A percentile compares a stretch with the other conserved stretches of the same genome.
phyloP scores from a whole-genome alignment of 441 rosid genomes.

The Jatropha multifida region DNA sequence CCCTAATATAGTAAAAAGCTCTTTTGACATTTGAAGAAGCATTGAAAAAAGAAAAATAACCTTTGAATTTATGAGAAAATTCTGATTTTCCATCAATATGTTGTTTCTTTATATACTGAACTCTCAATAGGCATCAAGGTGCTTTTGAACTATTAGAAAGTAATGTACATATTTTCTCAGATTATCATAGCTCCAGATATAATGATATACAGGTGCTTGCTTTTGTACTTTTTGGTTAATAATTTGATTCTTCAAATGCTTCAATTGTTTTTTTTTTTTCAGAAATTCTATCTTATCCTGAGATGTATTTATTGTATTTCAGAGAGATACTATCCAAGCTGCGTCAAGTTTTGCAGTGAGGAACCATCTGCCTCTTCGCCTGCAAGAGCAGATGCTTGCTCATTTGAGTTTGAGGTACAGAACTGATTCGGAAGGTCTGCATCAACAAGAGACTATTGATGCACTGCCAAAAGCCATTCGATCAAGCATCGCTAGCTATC shows the following conservation, averaged over 20 bases:
- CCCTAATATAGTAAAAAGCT: background rate
- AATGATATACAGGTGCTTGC: background rate
- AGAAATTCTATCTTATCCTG: conserved; percentile 9
- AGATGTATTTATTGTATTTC: conserved; percentile 21
- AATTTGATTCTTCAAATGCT: background rate
- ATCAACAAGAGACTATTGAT: conserved; percentile 83
- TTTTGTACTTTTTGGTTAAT: background rate
- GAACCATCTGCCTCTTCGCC: conserved; percentile 66
- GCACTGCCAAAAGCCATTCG: conserved; percentile 86
- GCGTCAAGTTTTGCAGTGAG: conserved; percentile 76
- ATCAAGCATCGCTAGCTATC: conserved; percentile 69
- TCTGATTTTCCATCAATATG: background rate
- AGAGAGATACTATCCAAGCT: conserved; percentile 88
- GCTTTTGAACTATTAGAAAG: background rate
- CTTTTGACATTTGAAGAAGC: background rate
- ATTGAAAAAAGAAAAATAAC: background rate
- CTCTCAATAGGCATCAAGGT: background rate
- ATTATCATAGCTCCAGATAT: background rate
- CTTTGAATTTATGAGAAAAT: background rate
- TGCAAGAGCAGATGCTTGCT: conserved; percentile 93
- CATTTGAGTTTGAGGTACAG: conserved; percentile 77
- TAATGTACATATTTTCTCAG: background rate
- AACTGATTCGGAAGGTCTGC: conserved; percentile 85
- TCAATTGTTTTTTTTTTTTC: background rate
- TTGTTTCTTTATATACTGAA: background rate